Percentiles rank a stretch among this genome's conserved stretches.
phyloP scores from a whole-genome alignment of 306 rosid species.

The peach (Prunus persica) region Prunus_persica_NCBIv2 NC_034013.1:13362501-13363000 shows the following conservation, averaged over 20 bases:
- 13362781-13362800: conserved; percentile 50
- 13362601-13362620: not conserved
- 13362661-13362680: conserved; percentile 11
- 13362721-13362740: conserved; percentile 94
- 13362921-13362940: conserved; percentile 39
- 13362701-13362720: conserved; percentile 60
- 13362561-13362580: not conserved
- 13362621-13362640: not conserved
- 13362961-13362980: conserved; percentile 69
- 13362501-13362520: not conserved
- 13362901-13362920: conserved; percentile 43
- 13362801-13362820: conserved; percentile 64
- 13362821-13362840: conserved; percentile 55
- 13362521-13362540: not conserved
- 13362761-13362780: conserved; percentile 78
- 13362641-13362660: not conserved
- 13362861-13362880: conserved; percentile 43
- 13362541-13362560: not conserved
- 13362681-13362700: conserved; percentile 79
- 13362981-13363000: conserved; percentile 56
- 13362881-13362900: conserved; percentile 44
- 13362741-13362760: conserved; percentile 96
- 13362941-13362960: conserved; percentile 64
- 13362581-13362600: not conserved
- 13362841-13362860: conserved; percentile 50